Conservation (phyloP, 148 eudicot species). For the Vaccinium darrowii region DNA sequence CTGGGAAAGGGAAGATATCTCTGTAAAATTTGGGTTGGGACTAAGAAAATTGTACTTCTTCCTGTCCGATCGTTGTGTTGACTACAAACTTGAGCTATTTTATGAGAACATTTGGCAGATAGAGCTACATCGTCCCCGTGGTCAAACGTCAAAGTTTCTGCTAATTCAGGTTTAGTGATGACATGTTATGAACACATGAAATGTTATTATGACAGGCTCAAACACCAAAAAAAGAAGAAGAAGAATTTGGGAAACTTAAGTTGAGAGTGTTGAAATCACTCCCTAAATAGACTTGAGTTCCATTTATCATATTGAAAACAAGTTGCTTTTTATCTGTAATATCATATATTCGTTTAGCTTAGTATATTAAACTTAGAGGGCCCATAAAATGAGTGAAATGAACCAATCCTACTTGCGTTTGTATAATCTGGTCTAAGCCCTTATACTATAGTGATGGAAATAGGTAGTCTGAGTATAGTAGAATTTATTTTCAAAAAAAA, state of each 20-base stretch:
- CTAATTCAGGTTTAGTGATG: slow-evolving; percentile 48
- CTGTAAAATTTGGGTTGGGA: slow-evolving; percentile 26
- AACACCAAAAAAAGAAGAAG: too few species aligned
- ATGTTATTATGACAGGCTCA: background rate
- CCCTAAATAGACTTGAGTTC: background rate
- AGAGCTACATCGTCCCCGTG: slow-evolving; percentile 41
- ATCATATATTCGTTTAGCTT: background rate
- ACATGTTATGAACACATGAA: background rate
- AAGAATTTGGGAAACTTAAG: background rate
- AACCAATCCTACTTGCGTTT: background rate
- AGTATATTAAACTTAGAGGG: background rate
- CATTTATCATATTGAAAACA: background rate
- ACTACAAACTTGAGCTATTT: slow-evolving; percentile 28
- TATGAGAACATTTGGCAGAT: slow-evolving; percentile 63
- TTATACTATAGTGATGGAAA: background rate
- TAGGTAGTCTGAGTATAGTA: background rate
- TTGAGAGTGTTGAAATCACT: background rate
- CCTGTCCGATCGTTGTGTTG: slow-evolving; percentile 6
- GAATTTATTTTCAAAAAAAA: background rate
- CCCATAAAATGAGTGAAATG: background rate
- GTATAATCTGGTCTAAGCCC: background rate
- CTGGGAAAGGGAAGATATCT: slow-evolving; percentile 13
- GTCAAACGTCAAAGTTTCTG: slow-evolving; percentile 34
- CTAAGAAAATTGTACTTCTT: slow-evolving; percentile 24
- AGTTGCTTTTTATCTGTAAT: background rate